phyloP scores from a whole-genome alignment of 805 yeast species.

The Saccharomyces mikatae region DNA sequence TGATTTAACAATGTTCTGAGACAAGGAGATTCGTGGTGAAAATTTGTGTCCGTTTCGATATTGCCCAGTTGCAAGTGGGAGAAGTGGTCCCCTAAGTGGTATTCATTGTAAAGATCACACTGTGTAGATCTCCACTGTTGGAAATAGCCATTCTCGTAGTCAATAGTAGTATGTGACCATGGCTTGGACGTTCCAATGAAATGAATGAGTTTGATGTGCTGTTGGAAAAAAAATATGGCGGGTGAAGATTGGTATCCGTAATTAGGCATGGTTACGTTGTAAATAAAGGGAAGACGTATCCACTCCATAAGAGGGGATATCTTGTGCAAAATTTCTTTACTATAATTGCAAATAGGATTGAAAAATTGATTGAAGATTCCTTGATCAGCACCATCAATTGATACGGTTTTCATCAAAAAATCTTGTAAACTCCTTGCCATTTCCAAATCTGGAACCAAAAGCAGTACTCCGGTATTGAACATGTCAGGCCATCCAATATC shows the following conservation, averaged over 20 bases:
- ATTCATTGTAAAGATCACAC: slow-evolving; percentile 6
- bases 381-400: slow-evolving; percentile 85
- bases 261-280: slow-evolving; percentile 68
- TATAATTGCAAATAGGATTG: slow-evolving; percentile 14
- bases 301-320: slow-evolving; percentile 32
- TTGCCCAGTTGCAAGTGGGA: background rate
- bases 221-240: slow-evolving; percentile 46
- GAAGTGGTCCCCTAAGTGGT: slow-evolving; percentile 5
- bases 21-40: background rate
- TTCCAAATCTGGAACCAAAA: slow-evolving; percentile 41
- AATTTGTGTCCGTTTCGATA: background rate
- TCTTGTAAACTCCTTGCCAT: slow-evolving; percentile 36
- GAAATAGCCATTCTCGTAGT: slow-evolving; percentile 3
- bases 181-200: slow-evolving; percentile 57
- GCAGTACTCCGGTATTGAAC: slow-evolving; percentile 69
- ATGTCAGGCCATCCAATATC: slow-evolving; percentile 87
- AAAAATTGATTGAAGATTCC: slow-evolving; percentile 73
- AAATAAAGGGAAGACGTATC: slow-evolving; percentile 67
- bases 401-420: slow-evolving; percentile 18
- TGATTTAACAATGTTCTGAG: background rate
- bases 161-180: slow-evolving; percentile 30
- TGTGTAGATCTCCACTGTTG: slow-evolving; percentile 7
- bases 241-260: slow-evolving; percentile 61
- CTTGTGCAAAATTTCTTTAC: slow-evolving; percentile 3
- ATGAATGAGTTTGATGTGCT: slow-evolving; percentile 42